Conservation (phyloP, 208 protist genomes). For the Leishmania gerbilli region DNA sequence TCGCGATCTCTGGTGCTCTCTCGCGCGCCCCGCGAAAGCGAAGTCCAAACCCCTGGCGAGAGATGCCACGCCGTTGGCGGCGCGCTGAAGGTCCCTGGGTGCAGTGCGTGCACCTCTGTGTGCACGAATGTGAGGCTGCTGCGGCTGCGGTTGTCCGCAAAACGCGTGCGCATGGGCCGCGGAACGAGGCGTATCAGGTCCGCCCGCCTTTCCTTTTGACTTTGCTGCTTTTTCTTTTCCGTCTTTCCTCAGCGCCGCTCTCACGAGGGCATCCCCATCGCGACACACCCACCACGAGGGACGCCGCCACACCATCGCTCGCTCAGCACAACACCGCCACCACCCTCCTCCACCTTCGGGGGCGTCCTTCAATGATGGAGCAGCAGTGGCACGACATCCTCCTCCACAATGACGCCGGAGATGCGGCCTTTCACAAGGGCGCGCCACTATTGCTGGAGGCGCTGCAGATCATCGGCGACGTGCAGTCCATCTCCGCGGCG, state of each 20-base stretch:
- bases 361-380: slow-evolving; percentile 17
- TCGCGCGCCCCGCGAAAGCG: neutral
- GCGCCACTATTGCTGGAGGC: slow-evolving; percentile 62
- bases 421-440: slow-evolving; percentile 49
- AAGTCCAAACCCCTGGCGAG: neutral
- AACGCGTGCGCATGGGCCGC: neutral
- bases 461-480: slow-evolving; percentile 47
- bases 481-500: slow-evolving; percentile 35
- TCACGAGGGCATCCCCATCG: neutral
- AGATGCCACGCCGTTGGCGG: neutral
- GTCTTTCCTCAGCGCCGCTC: too few species aligned
- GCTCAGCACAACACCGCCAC: neutral
- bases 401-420: slow-evolving; percentile 69
- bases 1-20: neutral
- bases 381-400: slow-evolving; percentile 67
- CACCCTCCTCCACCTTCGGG: neutral
- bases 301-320: neutral
- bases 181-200: too few species aligned
- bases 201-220: too few species aligned
- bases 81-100: neutral
- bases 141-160: neutral
- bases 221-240: too few species aligned
- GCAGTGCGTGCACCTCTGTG: neutral
- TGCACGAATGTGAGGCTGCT: neutral
- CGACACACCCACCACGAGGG: neutral